Evolutionary conservation across 2,329 filamentous ascomycete species (phyloP), one percentile per base, ranked within the genome.

Genomic region (Fusarium sp.): DNA sequence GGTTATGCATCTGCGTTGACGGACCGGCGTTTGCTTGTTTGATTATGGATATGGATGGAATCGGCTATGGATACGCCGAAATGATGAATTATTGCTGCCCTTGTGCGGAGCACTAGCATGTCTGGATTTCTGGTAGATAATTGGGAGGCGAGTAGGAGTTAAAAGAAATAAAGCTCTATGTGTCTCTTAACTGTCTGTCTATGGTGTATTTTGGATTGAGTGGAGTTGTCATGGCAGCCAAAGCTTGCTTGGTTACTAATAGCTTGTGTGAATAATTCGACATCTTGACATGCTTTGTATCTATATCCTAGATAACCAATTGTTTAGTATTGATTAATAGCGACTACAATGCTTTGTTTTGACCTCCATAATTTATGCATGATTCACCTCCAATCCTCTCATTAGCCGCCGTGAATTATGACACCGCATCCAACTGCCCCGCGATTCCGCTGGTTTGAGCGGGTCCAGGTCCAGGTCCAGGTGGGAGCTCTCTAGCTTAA

Each of bases 1-100:
- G 65, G 67, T 74, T 69, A 75, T 78, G 75, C 77, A 75, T 79
- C 69, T 77, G 72, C 61, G 75, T 73, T 72, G 68, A 73, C 55
- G 70, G 76, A 73, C 74, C 57, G 76, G 76, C 76, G 77, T 71
- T 77, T 74, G 67, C 61, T 73, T 74, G 67, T 57, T 73, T 75
- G 69, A 74, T 74, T 75, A 75, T 64, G 72, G 64, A 71, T 62
- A 71, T 54, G 61, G 62, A 65, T 68, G 69, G 71, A 58, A 62
- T 71, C 51, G 49, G 65, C 52, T 59, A 64, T 49, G 69, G 69
- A 63, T 71, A 67, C 40, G 67, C 57, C 60, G 71, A 70, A 63
- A 70, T 73, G 65, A 69, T 63, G 72, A 74, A 74, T 67, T 74
- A 72, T 57, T 65, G 67, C 65, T 72, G 38, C 49, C 67, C 62